A percentile compares a stretch with the other conserved stretches of the same genome.
These are phyloP conservation scores for Chaetoceros muelleri DNA, from an alignment of 108 stramenopile genomes.

Conservation along the genomic window DNA sequence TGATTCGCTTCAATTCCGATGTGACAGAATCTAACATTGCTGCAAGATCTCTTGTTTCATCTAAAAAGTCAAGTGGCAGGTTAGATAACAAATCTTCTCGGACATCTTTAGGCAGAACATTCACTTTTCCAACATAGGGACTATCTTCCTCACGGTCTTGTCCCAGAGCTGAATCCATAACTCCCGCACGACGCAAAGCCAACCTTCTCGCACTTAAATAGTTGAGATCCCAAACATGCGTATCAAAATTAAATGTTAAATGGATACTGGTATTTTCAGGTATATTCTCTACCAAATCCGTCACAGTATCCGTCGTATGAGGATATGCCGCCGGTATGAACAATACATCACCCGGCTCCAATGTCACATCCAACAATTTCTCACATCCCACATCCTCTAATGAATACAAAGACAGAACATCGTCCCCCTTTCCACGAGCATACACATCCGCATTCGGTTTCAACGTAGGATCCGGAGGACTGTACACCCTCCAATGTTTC, in stretches of 20 bases:
- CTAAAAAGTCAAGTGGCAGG: constrained; percentile 50
- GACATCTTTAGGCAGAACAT: constrained; percentile 39
- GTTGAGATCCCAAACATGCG: constrained; percentile 89
- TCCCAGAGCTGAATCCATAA: constrained; percentile 41
- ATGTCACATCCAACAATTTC: constrained; percentile 43
- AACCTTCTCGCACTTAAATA: constrained; percentile 53
- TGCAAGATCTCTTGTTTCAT: constrained; percentile 15
- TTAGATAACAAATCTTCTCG: constrained; percentile 35
- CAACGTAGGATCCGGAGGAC: constrained; percentile 39
- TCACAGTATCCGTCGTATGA: constrained; percentile 81
- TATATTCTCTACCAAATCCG: constrained; percentile 9
- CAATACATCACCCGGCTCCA: constrained; percentile 68
- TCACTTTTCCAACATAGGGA: constrained; percentile 47
- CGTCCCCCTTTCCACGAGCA: constrained; percentile 82
- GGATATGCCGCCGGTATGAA: constrained; percentile 89
- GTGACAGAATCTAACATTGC: constrained; percentile 21
- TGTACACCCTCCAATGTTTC: constrained; percentile 74
- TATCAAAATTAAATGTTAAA: constrained; percentile 84
- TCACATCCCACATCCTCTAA: constrained; percentile 39
- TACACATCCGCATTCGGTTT: constrained; percentile 78
- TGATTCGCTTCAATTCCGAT: constrained; percentile 25
- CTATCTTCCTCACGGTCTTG: constrained; percentile 38
- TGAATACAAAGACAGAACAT: constrained; percentile 56
- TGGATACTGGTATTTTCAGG: constrained; percentile 61
- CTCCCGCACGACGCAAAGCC: constrained; percentile 38